These are phyloP conservation scores for Aspergillus ostianus DNA, from an alignment of 495 filamentous ascomycete species.

Conservation along the genomic window DNA sequence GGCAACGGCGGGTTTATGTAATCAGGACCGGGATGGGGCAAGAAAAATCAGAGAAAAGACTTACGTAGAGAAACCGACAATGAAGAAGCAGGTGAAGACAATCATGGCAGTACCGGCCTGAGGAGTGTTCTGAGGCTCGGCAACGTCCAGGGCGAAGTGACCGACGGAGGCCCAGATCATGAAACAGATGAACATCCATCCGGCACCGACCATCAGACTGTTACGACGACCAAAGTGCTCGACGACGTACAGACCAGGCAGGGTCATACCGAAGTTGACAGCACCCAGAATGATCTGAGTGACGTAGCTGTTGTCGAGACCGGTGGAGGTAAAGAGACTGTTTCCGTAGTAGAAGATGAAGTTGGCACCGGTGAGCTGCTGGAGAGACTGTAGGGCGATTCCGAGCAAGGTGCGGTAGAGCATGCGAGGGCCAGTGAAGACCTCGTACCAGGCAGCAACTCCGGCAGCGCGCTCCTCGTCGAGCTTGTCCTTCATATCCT, in stretches of 20 bases:
- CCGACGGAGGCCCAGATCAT: slow-evolving; percentile 74
- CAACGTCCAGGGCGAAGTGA: slow-evolving; percentile 55
- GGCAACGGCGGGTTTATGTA: too few relatives aligned
- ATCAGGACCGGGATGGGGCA: too few relatives aligned
- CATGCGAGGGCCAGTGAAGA: slow-evolving; percentile 72
- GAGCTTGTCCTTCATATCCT: slow-evolving; percentile 62
- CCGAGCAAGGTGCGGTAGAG: slow-evolving; percentile 68
- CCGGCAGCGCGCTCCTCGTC: slow-evolving; percentile 56
- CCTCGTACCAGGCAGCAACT: slow-evolving; percentile 57
- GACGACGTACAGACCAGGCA: slow-evolving; percentile 71
- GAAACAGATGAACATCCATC: slow-evolving; percentile 71
- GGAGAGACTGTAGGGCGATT: slow-evolving; percentile 67
- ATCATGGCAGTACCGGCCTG: slow-evolving; percentile 70
- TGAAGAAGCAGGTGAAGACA: slow-evolving; percentile 73
- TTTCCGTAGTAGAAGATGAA: slow-evolving; percentile 85
- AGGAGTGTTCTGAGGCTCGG: slow-evolving; percentile 48
- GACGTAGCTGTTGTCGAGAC: slow-evolving; percentile 64
- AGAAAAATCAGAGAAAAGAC: too few relatives aligned
- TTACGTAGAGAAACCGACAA: slow-evolving; percentile 57
- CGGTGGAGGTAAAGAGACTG: slow-evolving; percentile 66
- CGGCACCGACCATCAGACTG: slow-evolving; percentile 62
- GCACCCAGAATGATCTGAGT: slow-evolving; percentile 72
- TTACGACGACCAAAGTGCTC: slow-evolving; percentile 68
- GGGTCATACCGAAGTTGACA: slow-evolving; percentile 72
- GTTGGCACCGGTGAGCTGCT: slow-evolving; percentile 73